Conservation (phyloP, 208 protist species). For the Trypanosoma boissoni region DNA sequence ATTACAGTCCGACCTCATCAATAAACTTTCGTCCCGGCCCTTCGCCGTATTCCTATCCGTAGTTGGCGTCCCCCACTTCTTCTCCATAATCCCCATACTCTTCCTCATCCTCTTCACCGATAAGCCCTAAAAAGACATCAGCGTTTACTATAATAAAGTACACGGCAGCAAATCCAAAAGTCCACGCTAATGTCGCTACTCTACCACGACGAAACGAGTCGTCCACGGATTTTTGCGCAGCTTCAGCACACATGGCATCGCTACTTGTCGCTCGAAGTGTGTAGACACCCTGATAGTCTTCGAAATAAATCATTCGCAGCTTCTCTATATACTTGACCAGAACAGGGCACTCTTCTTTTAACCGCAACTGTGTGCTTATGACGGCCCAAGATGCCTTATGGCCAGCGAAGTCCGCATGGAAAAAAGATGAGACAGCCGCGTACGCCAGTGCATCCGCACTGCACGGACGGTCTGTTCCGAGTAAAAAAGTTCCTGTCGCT, state of each 20-base stretch:
- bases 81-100: conserved; percentile 35
- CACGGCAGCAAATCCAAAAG: conserved; percentile 40
- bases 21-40: no score
- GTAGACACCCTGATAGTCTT: conserved; percentile 75
- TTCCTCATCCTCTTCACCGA: conserved; percentile 11
- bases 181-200: conserved; percentile 47
- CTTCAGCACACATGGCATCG: conserved; percentile 6
- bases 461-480: conserved; percentile 54
- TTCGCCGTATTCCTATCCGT: neutral
- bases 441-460: conserved; percentile 70
- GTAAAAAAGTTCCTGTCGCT: conserved; percentile 45
- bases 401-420: conserved; percentile 66
- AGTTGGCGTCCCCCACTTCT: conserved; percentile 3
- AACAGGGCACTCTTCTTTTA: conserved; percentile 49
- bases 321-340: conserved; percentile 74
- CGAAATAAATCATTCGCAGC: conserved; percentile 68
- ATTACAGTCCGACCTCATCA: no score
- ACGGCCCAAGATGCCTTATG: conserved; percentile 12
- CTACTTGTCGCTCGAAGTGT: conserved; percentile 23
- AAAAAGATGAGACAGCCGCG: conserved; percentile 62
- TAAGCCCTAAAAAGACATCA: conserved; percentile 46
- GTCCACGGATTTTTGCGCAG: conserved; percentile 19
- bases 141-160: conserved; percentile 77
- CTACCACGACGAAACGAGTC: conserved; percentile 57
- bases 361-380: conserved; percentile 22